Conservation (phyloP, 2,329 filamentous ascomycete species). For the Penicillium sp. region DNA sequence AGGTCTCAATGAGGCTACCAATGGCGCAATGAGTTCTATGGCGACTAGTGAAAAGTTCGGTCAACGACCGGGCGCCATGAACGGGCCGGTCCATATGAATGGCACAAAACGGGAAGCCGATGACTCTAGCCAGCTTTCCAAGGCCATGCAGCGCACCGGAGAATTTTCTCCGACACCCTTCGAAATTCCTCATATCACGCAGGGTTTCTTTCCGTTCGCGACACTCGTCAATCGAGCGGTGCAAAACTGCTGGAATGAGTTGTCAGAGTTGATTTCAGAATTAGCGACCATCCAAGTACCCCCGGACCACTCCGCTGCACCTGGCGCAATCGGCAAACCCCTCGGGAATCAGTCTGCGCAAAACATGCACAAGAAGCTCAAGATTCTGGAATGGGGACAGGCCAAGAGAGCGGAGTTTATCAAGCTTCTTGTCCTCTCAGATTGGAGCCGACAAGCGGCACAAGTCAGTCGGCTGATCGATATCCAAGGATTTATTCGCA, state of each 20-base stretch:
- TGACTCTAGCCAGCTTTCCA: conserved; percentile 13
- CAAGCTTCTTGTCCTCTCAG: conserved; percentile 84
- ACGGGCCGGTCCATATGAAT: conserved; percentile 30
- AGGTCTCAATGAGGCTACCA: conserved; percentile 25
- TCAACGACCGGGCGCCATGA: conserved; percentile 20
- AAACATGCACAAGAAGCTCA: conserved; percentile 74
- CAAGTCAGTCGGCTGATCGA: conserved; percentile 88
- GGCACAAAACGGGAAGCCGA: conserved; percentile 24
- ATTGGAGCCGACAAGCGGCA: conserved; percentile 81
- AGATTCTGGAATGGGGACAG: conserved; percentile 75
- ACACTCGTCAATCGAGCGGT: conserved; percentile 75
- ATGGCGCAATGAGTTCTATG: conserved; percentile 23
- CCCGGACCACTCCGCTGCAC: conserved; percentile 28
- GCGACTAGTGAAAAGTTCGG: conserved; percentile 18
- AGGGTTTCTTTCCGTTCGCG: conserved; percentile 74
- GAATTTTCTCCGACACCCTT: conserved; percentile 40
- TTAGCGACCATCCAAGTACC: conserved; percentile 69
- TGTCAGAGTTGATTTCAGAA: conserved; percentile 69
- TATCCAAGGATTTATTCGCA: conserved; percentile 72
- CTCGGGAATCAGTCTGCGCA: conserved; percentile 48
- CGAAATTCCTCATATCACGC: conserved; percentile 67
- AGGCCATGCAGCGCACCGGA: conserved; percentile 6
- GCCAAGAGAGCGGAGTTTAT: conserved; percentile 84
- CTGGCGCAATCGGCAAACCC: conserved; percentile 30
- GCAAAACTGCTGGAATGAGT: conserved; percentile 78